A percentile compares a stretch with the other conserved stretches of the same genome.
These are phyloP conservation scores for Tephrocybe sp. DNA, from an alignment of 768 basidiomycete species.

Conservation along the genomic window DNA sequence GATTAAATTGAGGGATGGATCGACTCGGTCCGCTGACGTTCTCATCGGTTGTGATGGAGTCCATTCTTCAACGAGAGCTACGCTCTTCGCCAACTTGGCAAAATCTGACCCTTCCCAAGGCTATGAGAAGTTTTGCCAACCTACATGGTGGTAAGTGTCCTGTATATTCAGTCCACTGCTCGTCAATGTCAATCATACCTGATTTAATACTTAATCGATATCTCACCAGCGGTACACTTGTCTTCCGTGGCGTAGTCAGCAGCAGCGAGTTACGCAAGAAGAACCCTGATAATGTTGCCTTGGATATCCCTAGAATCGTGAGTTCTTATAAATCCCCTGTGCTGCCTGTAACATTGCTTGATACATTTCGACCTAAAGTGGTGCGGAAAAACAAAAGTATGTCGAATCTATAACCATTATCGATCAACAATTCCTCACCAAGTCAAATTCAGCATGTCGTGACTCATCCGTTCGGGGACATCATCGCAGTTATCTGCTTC, in stretches of 20 bases:
- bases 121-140: constrained; percentile 5
- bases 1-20: constrained; percentile 23
- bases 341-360: not conserved
- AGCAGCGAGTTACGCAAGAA: constrained; percentile 5
- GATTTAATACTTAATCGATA: not conserved
- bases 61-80: constrained; percentile 23
- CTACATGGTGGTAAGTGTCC: constrained; percentile 4
- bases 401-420: not conserved
- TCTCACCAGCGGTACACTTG: constrained; percentile 5
- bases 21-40: constrained; percentile 29
- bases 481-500: constrained; percentile 21
- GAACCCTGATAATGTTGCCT: not conserved
- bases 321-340: not conserved
- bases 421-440: not conserved
- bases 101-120: not conserved
- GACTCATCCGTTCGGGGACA: constrained; percentile 22
- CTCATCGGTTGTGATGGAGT: constrained; percentile 43
- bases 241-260: not conserved
- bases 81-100: constrained; percentile 14
- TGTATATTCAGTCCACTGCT: not conserved
- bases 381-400: constrained; percentile 10
- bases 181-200: too few species aligned
- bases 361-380: not conserved
- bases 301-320: constrained; percentile 10
- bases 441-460: constrained; percentile 20